Percentiles rank a stretch among this genome's conserved stretches.
Evolutionary conservation across 2,329 filamentous ascomycete genomes (phyloP).

Genomic region (Fusarium paranaense): DNA sequence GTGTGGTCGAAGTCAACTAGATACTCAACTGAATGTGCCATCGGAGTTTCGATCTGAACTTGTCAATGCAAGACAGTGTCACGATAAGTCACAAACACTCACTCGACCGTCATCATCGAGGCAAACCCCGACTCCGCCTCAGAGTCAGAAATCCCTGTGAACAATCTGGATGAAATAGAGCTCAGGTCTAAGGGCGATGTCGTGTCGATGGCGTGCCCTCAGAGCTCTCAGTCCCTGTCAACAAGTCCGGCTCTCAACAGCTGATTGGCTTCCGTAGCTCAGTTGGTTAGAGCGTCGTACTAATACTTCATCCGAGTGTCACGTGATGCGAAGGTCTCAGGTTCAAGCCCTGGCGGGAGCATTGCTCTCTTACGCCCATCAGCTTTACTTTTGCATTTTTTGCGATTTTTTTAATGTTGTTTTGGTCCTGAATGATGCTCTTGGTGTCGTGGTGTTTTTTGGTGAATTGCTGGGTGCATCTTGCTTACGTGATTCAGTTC

Average conservation of each 20-base stretch:
- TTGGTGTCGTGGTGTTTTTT: background rate
- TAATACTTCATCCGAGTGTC: background rate
- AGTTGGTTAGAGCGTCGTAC: background rate
- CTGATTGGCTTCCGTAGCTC: background rate
- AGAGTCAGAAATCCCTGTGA: background rate
- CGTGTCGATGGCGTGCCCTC: background rate
- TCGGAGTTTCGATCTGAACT: too few relatives aligned
- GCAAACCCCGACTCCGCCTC: background rate
- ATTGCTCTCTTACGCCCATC: background rate
- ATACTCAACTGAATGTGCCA: too few relatives aligned
- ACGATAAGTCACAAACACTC: background rate
- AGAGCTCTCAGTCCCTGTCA: background rate
- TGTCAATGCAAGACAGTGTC: background rate
- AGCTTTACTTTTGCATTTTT: background rate
- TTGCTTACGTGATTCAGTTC: background rate
- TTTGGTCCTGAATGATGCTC: background rate
- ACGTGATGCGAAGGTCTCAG: background rate
- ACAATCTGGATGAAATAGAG: background rate
- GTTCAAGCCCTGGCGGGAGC: background rate
- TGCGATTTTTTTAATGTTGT: background rate
- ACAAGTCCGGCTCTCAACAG: background rate
- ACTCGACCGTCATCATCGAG: background rate
- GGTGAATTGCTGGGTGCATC: background rate
- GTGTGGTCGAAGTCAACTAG: background rate
- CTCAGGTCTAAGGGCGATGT: background rate